Percentiles rank a stretch among this genome's conserved stretches.
These are phyloP conservation scores for Anacardium occidentale DNA, from an alignment of 345 rosid genomes.

Conservation along the genomic window DNA sequence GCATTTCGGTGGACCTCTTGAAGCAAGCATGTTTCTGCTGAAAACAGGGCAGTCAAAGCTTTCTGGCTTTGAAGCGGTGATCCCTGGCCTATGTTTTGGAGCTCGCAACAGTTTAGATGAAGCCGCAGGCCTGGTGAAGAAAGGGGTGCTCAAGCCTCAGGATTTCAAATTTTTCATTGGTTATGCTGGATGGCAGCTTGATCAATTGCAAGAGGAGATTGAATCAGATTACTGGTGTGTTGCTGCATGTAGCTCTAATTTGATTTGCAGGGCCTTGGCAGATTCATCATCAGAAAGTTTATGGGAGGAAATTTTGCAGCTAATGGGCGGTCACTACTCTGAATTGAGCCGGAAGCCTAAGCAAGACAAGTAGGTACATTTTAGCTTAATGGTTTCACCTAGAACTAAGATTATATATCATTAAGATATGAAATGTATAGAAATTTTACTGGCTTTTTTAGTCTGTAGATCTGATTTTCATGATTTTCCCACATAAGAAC, in stretches of 20 bases:
- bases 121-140: slow-evolving; percentile 77
- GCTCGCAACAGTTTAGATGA: slow-evolving; percentile 74
- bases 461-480: slow-evolving; percentile 15
- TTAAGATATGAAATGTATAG: slow-evolving; percentile 55
- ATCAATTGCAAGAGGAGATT: slow-evolving; percentile 85
- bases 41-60: slow-evolving; percentile 52
- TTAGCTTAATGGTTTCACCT: slow-evolving; percentile 8
- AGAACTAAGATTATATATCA: slow-evolving; percentile 5
- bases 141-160: slow-evolving; percentile 69
- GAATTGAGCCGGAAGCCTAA: slow-evolving; percentile 89
- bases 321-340: slow-evolving; percentile 86
- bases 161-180: slow-evolving; percentile 90
- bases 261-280: slow-evolving; percentile 51
- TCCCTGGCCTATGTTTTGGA: slow-evolving; percentile 80
- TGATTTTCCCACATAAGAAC: slow-evolving; percentile 7
- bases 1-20: slow-evolving; percentile 89
- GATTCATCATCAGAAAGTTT: slow-evolving; percentile 52
- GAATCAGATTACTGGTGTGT: slow-evolving; percentile 77
- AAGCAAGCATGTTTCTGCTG: slow-evolving; percentile 78
- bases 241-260: slow-evolving; percentile 80
- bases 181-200: slow-evolving; percentile 90
- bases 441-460: slow-evolving; percentile 24
- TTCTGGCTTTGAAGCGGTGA: slow-evolving; percentile 73
- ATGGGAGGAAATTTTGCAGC: slow-evolving; percentile 92
- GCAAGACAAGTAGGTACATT: slow-evolving; percentile 56